These are phyloP conservation scores for Ustilago lituana DNA, from an alignment of 1,284 basidiomycete species.

Conservation along the genomic window DNA sequence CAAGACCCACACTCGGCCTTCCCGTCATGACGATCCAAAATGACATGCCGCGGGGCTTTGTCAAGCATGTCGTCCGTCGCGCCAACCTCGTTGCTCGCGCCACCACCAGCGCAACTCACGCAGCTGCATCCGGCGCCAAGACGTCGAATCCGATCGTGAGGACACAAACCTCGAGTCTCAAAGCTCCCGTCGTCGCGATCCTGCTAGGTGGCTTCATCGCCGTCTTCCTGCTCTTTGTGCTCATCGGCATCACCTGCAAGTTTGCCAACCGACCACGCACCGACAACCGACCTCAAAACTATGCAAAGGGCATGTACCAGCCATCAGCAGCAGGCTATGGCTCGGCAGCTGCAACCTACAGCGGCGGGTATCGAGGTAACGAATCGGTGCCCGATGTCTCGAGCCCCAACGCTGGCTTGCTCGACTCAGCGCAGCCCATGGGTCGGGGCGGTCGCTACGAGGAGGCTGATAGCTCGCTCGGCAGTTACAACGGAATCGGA, in stretches of 20 bases:
- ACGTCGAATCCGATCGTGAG: constrained; percentile 6
- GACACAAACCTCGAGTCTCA: constrained; percentile 33
- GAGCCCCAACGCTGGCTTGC: constrained; percentile 31
- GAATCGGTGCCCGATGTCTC: constrained; percentile 37
- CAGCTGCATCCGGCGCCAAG: neutral
- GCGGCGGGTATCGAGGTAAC: constrained; percentile 10
- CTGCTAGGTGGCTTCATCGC: constrained; percentile 39
- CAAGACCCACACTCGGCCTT: neutral
- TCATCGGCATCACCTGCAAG: constrained; percentile 45
- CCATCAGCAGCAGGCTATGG: constrained; percentile 52
- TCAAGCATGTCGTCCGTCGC: constrained; percentile 41
- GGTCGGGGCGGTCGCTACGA: constrained; percentile 44
- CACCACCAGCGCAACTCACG: constrained; percentile 5
- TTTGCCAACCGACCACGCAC: constrained; percentile 35
- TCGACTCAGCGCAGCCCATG: constrained; percentile 49
- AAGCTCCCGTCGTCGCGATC: constrained; percentile 29
- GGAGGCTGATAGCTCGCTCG: constrained; percentile 29
- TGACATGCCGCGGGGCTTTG: constrained; percentile 37
- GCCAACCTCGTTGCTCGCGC: constrained; percentile 24
- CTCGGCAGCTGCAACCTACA: constrained; percentile 12
- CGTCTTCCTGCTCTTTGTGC: constrained; percentile 40
- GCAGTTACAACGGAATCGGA: constrained; percentile 27
- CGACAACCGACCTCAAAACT: constrained; percentile 10
- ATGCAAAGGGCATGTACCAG: constrained; percentile 40
- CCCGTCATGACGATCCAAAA: constrained; percentile 23